Evolutionary conservation across 768 basidiomycete genomes (phyloP), one percentile per base, ranked within the genome.

Genomic region (Mycena galericulata): DNA sequence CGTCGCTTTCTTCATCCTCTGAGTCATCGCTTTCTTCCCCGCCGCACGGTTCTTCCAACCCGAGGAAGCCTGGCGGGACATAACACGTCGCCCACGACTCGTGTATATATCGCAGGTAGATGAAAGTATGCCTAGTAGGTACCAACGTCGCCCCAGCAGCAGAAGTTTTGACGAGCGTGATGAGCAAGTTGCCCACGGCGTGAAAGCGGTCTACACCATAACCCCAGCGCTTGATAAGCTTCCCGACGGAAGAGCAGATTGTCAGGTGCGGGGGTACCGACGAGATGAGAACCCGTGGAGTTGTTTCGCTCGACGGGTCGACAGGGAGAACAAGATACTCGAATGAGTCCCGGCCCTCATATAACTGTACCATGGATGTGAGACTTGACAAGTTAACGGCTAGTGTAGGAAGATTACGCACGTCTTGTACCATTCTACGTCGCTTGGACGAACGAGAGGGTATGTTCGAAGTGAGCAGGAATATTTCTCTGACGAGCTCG

Each of bases 191-290:
- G 1, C 24, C 24, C 4, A 26, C 1, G 14, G 26, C 53, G 9
- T 22, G 20, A 17, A 27, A 56, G 15, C 20, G 22, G 20, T 2
- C 15, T 18, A 15, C 24, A 12, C 2, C 20, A 22, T 26, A 2
- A 17, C 34, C 53, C 51, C 66, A 61, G 2, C 46, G 49, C 22
- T 36, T 56, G 18, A 51, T 1, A 8, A 68, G 29, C 38, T 68
- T 62, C 36, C 41, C 60, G 3, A 20, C 20, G 1, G 65, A 60
- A 1, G 41, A 22, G 18, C 36, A 45, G 26, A 66, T 7, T 14
- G 41, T 46, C 30, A 66, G 18, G 30, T 66, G 65, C 11, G 65
- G 65, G 4, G 65, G 65, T 3, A 66, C 22, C 11, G 30, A 12
- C 8, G 32, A 36, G 14, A 3, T 20, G 29, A 66, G 5, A 6